These are phyloP conservation scores for Lasiosphaeria ovina DNA, from an alignment of 495 filamentous ascomycete species.

Conservation along the genomic window DNA sequence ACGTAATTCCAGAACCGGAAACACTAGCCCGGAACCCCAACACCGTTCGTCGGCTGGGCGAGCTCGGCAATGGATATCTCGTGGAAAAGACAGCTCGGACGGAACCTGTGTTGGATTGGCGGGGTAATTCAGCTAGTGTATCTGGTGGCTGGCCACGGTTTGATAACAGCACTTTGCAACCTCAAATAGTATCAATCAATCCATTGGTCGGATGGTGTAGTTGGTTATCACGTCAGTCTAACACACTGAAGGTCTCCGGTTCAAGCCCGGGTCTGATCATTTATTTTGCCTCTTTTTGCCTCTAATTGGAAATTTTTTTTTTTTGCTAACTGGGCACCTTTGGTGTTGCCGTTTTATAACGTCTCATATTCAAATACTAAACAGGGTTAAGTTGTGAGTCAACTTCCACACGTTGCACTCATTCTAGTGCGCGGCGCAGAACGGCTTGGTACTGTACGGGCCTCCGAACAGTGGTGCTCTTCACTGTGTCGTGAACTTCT, in stretches of 20 bases:
- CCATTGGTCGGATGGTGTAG: conserved; percentile 25
- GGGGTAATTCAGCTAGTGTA: too few species aligned
- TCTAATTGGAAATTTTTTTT: background rate
- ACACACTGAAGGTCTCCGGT: conserved; percentile 24
- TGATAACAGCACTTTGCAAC: background rate
- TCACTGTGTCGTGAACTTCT: background rate
- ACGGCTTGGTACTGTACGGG: too few species aligned
- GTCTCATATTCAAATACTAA: background rate
- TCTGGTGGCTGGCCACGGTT: background rate
- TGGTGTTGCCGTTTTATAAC: background rate
- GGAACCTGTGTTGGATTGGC: too few species aligned
- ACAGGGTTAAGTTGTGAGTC: too few species aligned
- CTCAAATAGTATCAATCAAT: background rate
- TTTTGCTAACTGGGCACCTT: background rate
- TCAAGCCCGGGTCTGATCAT: conserved; percentile 24
- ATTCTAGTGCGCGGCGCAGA: too few species aligned
- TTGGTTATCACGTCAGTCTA: conserved; percentile 30
- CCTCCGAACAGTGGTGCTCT: too few species aligned
- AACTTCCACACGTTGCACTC: too few species aligned
- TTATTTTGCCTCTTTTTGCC: conserved; percentile 1
- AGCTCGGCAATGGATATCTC: too few species aligned
- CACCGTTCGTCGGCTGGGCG: too few species aligned
- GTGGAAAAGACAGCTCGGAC: too few species aligned
- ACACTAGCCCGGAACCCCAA: too few species aligned
- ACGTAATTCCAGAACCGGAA: background rate